Evolutionary conservation across 1,139 yeast species (phyloP), one percentile per base, ranked within the genome.

Genomic region (Saccharomyces hybrid): DNA sequence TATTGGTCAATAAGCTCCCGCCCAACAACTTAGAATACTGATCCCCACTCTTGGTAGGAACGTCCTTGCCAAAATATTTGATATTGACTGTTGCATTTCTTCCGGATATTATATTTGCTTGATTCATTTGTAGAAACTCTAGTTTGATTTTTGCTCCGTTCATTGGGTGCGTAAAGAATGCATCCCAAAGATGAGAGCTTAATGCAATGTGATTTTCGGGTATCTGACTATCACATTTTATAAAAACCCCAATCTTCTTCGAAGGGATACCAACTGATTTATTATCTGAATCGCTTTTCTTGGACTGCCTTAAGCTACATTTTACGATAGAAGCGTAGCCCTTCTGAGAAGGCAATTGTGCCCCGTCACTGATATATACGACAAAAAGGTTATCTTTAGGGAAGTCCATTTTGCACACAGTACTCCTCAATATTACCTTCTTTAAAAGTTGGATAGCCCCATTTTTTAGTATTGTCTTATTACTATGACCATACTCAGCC

Each of bases 141-240:
- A 65, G 42, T 32, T 59, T 60, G 5, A 65, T 27, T 27, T 54
- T 59, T 14, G 54, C 48, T 2, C 69, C 68, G 51, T 63, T 64
- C 46, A 52, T 53, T 16, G 52, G 50, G 6, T 16, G 14, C 23
- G 80, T 68, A 0, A 82, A 80, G 42, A 88, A 74, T 0, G 95
- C 84, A 6, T 77, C 72, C 1, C 91, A 78, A 48, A 87, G 72
- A 3, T 78, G 70, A 11, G 70, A 63, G 0, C 95, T 83, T 14
- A 89, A 63, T 0, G 83, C 86, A 5, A 82, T 80, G 47, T 78
- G 76, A 29, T 76, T 75, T 2, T 65, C 55, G 0, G 81, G 81
- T 4, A 78, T 65, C 0, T 65, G 58, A 1, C 72, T 66, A 55
- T 65, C 70, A 54, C 26, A 32, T 27, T 46, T 46, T 13, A 46